Evolutionary conservation across 108 stramenopile species (phyloP), one percentile per base, ranked within the genome.

Genomic region (Skeletonema menzelii): DNA sequence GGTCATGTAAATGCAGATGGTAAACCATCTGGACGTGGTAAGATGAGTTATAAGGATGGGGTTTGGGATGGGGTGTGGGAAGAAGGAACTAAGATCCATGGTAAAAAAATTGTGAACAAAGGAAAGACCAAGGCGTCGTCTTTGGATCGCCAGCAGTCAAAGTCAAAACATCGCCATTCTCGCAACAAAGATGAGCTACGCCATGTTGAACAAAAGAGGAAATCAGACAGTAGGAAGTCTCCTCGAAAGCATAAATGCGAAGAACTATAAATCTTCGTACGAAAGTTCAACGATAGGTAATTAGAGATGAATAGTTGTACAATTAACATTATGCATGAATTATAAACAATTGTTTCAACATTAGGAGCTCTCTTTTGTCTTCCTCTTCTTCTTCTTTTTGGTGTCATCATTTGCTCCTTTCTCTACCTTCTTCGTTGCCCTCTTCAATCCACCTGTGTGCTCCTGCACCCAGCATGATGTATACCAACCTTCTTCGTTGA

Each of bases 401-500:
- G 49, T 24, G 1, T 24, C 49, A 53, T 53, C 49, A 10, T 20
- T 8, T 10, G 49, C 49, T 22, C 49, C 49, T 8, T 22, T 53
- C 49, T 53, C 49, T 47, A 17, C 77, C 77, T 44, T 83, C 20
- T 22, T 53, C 6, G 49, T 10, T 53, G 49, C 6, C 49, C 22
- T 53, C 10, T 53, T 60, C 49, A 53, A 53, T 22, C 22, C 22
- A 59, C 77, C 75, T 34, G 83, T 78, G 40, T 88, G 89, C 8
- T 86, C 84, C 57, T 73, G 76, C 5, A 86, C 83, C 89, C 89
- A 91, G 24, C 80, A 76, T 11, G 82, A 80, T 59, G 82, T 85
- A 60, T 84, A 91, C 40, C 79, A 76, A 1, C 89, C 89, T 20
- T 69, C 65, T 65, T 59, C 67, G 53, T 86, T 86, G 56, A 73